phyloP scores from a whole-genome alignment of 1,284 basidiomycete genomes.

The Boletus sp. region DNA sequence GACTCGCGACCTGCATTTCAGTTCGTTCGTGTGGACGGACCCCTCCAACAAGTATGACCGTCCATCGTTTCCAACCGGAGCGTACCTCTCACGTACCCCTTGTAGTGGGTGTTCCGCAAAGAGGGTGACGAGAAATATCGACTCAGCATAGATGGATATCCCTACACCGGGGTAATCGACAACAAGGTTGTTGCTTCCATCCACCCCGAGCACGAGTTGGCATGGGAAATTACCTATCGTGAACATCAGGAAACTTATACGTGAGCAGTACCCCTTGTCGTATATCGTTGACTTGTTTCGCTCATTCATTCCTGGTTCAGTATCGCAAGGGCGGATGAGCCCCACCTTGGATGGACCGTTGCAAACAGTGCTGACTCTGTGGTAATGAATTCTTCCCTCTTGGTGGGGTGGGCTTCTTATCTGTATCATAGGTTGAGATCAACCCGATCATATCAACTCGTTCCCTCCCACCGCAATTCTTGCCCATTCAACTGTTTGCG shows the following conservation, averaged over 20 bases:
- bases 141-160: background rate
- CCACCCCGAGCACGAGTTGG: background rate
- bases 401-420: background rate
- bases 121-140: background rate
- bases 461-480: background rate
- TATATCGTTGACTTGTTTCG: too few relatives aligned
- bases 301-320: background rate
- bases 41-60: background rate
- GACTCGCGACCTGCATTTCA: background rate
- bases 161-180: background rate
- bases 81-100: background rate
- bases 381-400: background rate
- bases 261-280: background rate
- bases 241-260: background rate
- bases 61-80: too few relatives aligned
- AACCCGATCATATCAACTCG: background rate
- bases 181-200: background rate
- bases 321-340: background rate
- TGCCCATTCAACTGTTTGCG: background rate
- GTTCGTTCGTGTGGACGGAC: background rate
- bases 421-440: background rate
- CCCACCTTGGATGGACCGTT: background rate
- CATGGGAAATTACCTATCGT: background rate
- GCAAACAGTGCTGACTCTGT: rapidly evolving
- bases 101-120: background rate